Base-by-base conservation (phyloP, 306 rosid species). In the Adenanthera pavonina region DNA sequence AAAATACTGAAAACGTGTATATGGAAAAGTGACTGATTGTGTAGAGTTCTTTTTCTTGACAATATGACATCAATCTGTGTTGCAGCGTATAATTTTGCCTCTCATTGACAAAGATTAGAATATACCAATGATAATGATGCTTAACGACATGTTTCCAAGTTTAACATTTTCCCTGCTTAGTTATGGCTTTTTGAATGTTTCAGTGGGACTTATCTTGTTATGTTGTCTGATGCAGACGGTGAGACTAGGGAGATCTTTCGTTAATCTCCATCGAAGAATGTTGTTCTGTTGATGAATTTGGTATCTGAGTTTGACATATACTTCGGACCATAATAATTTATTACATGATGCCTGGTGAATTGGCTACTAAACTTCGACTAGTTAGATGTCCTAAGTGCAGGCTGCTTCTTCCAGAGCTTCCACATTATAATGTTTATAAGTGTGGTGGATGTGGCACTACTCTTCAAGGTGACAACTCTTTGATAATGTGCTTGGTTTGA, bases 331-430 rank as follows among this genome's bases (percentile, higher is more conserved):
- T 61, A 46, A 64, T 61, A 46, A 80, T 43, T 76, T 51, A 62
- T 46, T 57, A 40, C 72, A 86, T 61, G 83, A 93, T 93, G 97
- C 81, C 86, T 16, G 48, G 82, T n/a, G 91, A 88, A 70, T 17
- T 77, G 53, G 88, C 91, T 75, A 59, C 91, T 49, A 92, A 87
- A 51, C 78, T 90, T 67, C 94, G 99, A 78, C 19, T 92, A 53
- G 99, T 96, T 38, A 80, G 81, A 74, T 96, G 99, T 84, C 99
- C 99, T 17, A 92, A 88, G 85, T 96, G 99, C 81, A 65, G 85
- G 57, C 73, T 8, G 15, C 81, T 93, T 80, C 98, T 95, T 77
- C 87, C 90, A 6, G 99, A 92, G 86, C 56, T 78, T 90, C 91
- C 91, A 19, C 76, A 84, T 73, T 74, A 79, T 77, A 85, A 81